These are phyloP conservation scores for Sophora flavescens DNA, from an alignment of 306 rosid species.

Conservation along the genomic window DNA sequence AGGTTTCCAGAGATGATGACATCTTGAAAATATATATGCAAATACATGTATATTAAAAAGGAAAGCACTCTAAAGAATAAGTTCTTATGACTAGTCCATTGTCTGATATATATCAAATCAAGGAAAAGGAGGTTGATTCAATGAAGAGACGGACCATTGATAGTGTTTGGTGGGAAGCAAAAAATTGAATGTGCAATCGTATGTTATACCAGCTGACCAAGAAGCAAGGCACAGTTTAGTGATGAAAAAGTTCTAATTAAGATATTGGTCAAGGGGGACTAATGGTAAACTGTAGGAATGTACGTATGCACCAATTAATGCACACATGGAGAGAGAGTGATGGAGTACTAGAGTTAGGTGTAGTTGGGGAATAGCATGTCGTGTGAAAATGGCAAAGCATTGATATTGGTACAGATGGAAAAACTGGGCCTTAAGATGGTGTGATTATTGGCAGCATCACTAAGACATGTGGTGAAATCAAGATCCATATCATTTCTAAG, in stretches of 20 bases:
- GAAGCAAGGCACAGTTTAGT: constrained; percentile 13
- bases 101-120: constrained; percentile 43
- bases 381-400: constrained; percentile 19
- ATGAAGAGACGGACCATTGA: background rate
- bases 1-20: constrained; percentile 25
- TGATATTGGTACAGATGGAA: background rate
- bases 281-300: constrained; percentile 5
- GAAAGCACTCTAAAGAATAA: background rate
- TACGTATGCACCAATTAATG: constrained; percentile 41
- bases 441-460: constrained; percentile 38
- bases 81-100: constrained; percentile 1
- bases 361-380: constrained; percentile 27
- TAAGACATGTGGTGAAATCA: constrained; percentile 46
- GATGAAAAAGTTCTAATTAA: background rate
- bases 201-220: constrained; percentile 36
- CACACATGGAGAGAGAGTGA: constrained; percentile 4
- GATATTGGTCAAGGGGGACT: background rate
- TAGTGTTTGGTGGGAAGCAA: constrained; percentile 38
- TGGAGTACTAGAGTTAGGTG: background rate
- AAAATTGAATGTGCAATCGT: constrained; percentile 31
- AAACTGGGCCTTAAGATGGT: constrained; percentile 10
- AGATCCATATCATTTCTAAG: constrained; percentile 29
- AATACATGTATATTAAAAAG: background rate
- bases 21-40: background rate
- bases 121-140: background rate